Base-by-base conservation (phyloP, 176 grass and related monocot species). In the Otatea glauca region DNA sequence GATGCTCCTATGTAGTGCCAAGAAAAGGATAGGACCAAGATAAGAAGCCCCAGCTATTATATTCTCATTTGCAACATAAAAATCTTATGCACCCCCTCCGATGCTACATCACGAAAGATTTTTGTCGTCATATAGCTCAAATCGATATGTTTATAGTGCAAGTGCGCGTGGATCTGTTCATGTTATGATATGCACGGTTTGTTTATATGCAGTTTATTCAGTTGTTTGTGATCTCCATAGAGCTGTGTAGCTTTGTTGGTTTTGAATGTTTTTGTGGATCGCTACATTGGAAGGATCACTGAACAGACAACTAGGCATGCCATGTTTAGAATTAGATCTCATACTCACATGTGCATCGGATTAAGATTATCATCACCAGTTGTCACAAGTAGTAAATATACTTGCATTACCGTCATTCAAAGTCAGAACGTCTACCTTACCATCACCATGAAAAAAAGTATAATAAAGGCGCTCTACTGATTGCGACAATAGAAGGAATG, bases 1-100 rank as follows among this genome's bases (percentile, higher is more conserved):
- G 80, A 89, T 89, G 82, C 87, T 81, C 74, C 78, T 81, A 90
- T 73, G 84, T 84, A 83, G 84, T 88, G 85, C 88, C 92, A 93
- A 88, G 72, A 87, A 91, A 93, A 88, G 86, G 88, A 91, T 85
- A 93, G 75, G 68, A 65, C 73, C 83, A 83, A 86, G 70, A 85
- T 86, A 92, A 88, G 77, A 80, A 92, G 88, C 82, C 62, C 88
- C 85, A 83, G 85, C 83, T 89, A 81, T 90, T 86, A 78, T 88
- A 88, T 86, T 90, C 75, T 86, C 81, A 80, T 77, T 81, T 81
- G 41, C 68, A 69, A 17, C 4, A 37, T 65, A 59, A 92, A 90
- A 89, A 79, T 86, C 72, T 25, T 82, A 83, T 49, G 72, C 41
- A 8, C 29, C 58, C 44, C 53, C 34, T 67, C 39, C 11, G 32